phyloP scores from a whole-genome alignment of 2,329 filamentous ascomycete genomes.

The Malbranchea cinnamomea region DNA sequence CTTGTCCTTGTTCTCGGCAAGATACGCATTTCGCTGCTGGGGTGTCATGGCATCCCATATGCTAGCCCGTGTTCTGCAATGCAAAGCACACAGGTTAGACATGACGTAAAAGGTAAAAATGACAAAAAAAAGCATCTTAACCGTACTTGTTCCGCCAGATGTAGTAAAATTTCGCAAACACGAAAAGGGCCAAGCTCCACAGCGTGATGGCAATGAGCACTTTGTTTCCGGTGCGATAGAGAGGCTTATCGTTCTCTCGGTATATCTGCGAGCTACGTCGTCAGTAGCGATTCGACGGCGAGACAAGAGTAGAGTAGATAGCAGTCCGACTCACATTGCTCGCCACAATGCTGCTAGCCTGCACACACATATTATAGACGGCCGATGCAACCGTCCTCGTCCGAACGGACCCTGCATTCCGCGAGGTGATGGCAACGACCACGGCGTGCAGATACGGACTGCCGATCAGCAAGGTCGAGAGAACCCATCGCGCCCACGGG shows the following conservation, averaged over 20 bases:
- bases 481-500: constrained; percentile 38
- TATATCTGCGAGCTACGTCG: constrained; percentile 33
- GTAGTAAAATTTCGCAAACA: constrained; percentile 29
- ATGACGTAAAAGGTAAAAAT: constrained; percentile 5
- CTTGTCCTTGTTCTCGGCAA: constrained; percentile 22
- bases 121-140: no score
- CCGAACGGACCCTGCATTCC: constrained; percentile 28
- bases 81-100: no score
- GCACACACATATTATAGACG: constrained; percentile 33
- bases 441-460: constrained; percentile 46
- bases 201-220: constrained; percentile 39
- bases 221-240: constrained; percentile 44
- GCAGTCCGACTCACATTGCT: constrained; percentile 19
- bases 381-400: constrained; percentile 31
- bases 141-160: constrained; percentile 26
- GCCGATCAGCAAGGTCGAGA: constrained; percentile 39
- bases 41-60: constrained; percentile 28
- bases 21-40: constrained; percentile 23
- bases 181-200: constrained; percentile 35
- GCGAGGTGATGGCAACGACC: constrained; percentile 30
- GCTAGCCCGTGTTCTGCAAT: constrained; percentile 19
- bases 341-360: constrained; percentile 26
- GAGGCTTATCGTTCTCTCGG: constrained; percentile 38
- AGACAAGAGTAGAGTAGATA: neutral
- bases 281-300: neutral